Conservation (phyloP, 2,329 filamentous ascomycete species). For the Cytospora leucostoma region DNA sequence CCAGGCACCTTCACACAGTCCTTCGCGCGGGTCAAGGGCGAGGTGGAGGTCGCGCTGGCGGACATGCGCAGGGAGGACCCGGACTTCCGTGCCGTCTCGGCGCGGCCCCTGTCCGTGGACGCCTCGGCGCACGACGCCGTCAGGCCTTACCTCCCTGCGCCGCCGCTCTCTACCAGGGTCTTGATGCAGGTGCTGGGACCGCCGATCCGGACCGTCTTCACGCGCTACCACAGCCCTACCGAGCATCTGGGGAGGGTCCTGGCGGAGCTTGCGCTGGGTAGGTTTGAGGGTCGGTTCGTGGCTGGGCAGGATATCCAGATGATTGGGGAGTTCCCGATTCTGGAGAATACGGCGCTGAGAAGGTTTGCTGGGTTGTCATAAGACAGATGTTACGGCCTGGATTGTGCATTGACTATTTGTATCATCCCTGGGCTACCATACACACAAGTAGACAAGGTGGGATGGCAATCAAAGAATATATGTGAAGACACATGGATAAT, state of each 20-base stretch:
- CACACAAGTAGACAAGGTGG: no score
- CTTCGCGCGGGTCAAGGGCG: conserved; percentile 67
- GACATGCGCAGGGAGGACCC: conserved; percentile 47
- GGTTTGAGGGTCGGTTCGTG: conserved; percentile 32
- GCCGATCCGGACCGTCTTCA: conserved; percentile 29
- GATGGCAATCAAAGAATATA: no score
- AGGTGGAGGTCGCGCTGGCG: conserved; percentile 61
- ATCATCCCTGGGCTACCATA: no score
- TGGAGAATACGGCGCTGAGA: conserved; percentile 40
- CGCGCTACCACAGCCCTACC: conserved; percentile 43
- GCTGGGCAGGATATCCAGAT: conserved; percentile 36
- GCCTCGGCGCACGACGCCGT: conserved; percentile 42
- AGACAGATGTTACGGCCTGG: neutral
- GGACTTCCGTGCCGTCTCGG: conserved; percentile 54
- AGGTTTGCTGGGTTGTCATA: conserved; percentile 29
- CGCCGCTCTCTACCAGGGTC: conserved; percentile 25
- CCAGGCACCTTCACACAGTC: conserved; percentile 57
- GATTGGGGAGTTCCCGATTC: conserved; percentile 39
- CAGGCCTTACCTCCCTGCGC: conserved; percentile 43
- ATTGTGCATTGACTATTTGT: neutral
- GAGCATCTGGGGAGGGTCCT: conserved; percentile 46
- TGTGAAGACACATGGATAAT: no score
- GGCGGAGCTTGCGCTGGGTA: conserved; percentile 48
- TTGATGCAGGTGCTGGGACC: conserved; percentile 32
- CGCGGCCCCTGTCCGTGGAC: conserved; percentile 64